Conservation (phyloP, 1,284 basidiomycete genomes). For the Trametes versicolor region DNA sequence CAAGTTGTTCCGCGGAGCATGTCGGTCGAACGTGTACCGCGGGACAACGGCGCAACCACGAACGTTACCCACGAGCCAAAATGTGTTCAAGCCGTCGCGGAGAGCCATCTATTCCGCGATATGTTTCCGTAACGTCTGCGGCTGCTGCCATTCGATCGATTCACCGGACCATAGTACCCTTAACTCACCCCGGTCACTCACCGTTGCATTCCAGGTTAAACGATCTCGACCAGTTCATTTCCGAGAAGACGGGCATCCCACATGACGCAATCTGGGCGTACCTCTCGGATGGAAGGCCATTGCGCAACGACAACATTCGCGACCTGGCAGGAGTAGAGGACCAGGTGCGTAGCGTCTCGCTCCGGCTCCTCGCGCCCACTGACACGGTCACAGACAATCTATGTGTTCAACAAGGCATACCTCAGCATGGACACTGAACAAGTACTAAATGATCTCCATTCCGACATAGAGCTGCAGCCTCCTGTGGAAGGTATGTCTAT, state of each 20-base stretch:
- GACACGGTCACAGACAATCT: slow-evolving; percentile 62
- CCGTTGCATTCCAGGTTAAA: slow-evolving; percentile 54
- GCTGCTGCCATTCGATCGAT: no score
- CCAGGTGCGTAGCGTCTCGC: slow-evolving; percentile 58
- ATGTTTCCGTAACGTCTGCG: no score
- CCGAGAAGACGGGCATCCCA: slow-evolving; percentile 72
- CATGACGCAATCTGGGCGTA: slow-evolving; percentile 77
- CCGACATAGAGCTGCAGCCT: slow-evolving; percentile 69
- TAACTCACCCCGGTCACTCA: not conserved
- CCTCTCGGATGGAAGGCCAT: slow-evolving; percentile 75
- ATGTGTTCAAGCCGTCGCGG: no score
- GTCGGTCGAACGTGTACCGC: no score
- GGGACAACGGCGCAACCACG: no score
- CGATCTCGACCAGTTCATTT: slow-evolving; percentile 70
- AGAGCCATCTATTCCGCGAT: no score
- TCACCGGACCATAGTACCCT: no score
- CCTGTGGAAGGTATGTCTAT: slow-evolving; percentile 66
- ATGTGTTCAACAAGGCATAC: slow-evolving; percentile 82
- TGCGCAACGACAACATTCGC: slow-evolving; percentile 73
- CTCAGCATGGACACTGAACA: slow-evolving; percentile 73
- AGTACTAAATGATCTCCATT: slow-evolving; percentile 64
- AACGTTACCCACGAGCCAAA: no score
- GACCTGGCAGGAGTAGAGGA: slow-evolving; percentile 77
- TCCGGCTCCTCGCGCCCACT: slow-evolving; percentile 9
- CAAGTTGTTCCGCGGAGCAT: no score